These are phyloP conservation scores for Geotrichum aggregatum DNA, from an alignment of 1,139 yeast species.

Conservation along the genomic window DNA sequence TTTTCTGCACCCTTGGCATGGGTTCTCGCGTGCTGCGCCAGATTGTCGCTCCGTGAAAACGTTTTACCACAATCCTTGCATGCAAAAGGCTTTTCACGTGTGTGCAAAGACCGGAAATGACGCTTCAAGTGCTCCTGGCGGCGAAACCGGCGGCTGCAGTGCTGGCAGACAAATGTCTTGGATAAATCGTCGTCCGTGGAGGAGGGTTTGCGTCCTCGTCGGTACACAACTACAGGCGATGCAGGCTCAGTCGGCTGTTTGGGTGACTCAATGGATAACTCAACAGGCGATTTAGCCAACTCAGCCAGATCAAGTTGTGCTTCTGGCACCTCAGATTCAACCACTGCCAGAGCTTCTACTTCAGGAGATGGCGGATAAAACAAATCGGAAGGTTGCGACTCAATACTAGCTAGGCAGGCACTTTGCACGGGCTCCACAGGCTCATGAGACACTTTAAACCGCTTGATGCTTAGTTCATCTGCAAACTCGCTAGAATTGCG, in stretches of 20 bases:
- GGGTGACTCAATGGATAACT: too few relatives aligned
- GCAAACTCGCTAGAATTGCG: constrained; percentile 5
- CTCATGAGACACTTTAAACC: too few relatives aligned
- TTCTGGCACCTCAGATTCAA: too few relatives aligned
- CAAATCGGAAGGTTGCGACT: background rate
- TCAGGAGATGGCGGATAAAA: constrained; percentile 1
- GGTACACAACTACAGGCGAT: background rate
- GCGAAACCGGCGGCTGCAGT: constrained; percentile 47
- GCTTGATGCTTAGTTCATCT: background rate
- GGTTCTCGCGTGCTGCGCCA: constrained; percentile 69
- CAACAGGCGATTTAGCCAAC: too few relatives aligned
- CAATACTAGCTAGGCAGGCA: too few relatives aligned
- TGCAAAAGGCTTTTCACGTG: constrained; percentile 69
- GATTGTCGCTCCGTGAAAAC: constrained; percentile 71
- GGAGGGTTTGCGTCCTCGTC: constrained; percentile 37
- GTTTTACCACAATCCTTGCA: constrained; percentile 66
- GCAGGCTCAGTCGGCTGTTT: too few relatives aligned
- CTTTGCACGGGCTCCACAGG: too few relatives aligned
- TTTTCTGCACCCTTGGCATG: constrained; percentile 37
- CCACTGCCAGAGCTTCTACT: background rate
- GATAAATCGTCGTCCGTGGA: constrained; percentile 25
- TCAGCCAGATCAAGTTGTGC: too few relatives aligned
- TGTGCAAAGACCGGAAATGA: constrained; percentile 66
- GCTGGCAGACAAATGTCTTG: constrained; percentile 36
- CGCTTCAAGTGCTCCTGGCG: constrained; percentile 78